These are phyloP conservation scores for Barnettozyma populi DNA, from an alignment of 805 yeast genomes.

Conservation along the genomic window DNA sequence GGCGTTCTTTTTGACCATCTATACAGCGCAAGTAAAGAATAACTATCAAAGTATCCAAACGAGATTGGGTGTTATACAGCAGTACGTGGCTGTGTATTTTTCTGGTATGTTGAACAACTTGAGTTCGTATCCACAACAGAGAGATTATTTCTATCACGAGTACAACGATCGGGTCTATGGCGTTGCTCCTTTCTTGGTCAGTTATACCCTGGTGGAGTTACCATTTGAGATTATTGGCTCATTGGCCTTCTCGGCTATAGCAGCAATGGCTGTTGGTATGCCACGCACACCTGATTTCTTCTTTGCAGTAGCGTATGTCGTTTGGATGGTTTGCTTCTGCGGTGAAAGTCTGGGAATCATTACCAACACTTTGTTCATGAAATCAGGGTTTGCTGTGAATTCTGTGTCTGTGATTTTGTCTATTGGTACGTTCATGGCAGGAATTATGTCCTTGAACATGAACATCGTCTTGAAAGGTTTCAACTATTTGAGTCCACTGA, in stretches of 20 bases:
- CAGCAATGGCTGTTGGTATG: constrained; percentile 67
- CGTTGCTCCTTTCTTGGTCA: constrained; percentile 54
- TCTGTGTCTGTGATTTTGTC: constrained; percentile 61
- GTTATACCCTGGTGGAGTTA: constrained; percentile 55
- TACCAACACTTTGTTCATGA: constrained; percentile 65
- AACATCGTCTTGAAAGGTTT: constrained; percentile 61
- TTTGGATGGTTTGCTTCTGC: constrained; percentile 53
- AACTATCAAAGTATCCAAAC: constrained; percentile 49
- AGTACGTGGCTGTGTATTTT: constrained; percentile 64
- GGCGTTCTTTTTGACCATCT: constrained; percentile 65
- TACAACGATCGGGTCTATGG: constrained; percentile 71
- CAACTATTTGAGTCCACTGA: constrained; percentile 74
- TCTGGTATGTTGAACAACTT: constrained; percentile 79
- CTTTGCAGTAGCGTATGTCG: constrained; percentile 54
- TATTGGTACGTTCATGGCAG: constrained; percentile 78
- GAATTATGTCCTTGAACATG: constrained; percentile 75
- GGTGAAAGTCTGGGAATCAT: constrained; percentile 85
- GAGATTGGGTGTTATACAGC: constrained; percentile 74
- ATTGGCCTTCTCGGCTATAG: constrained; percentile 51
- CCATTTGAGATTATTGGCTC: constrained; percentile 63
- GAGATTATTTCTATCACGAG: constrained; percentile 77
- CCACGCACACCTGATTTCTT: constrained; percentile 64
- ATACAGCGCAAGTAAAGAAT: constrained; percentile 52
- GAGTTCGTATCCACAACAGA: constrained; percentile 67
- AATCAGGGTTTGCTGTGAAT: constrained; percentile 78